Evolutionary conservation across 495 filamentous ascomycete genomes (phyloP), one percentile per base, ranked within the genome.

Genomic region (Penicillium verhagenii): DNA sequence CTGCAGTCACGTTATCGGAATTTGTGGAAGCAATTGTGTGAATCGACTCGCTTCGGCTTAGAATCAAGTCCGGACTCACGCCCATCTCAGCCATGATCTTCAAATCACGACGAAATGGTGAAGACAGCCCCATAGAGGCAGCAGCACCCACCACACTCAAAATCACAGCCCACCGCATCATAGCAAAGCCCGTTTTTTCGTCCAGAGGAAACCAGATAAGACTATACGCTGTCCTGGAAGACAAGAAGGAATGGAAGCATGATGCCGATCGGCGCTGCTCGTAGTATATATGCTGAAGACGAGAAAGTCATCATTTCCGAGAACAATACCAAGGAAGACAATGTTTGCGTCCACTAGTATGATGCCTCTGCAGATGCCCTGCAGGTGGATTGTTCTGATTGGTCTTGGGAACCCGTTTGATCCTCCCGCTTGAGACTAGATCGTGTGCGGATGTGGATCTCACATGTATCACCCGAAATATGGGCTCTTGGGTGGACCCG

Each of bases 61-160:
- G 28, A n/a, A 68, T 38, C 3, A 29, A n/a, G 28, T 63, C 59
- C 1, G 65, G 65, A 37, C 49, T 47, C 6, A 71, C 51, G 1
- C 66, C 68, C 44, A 66, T 38, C 35, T 62, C 43, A 13, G 64
- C 61, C n/a, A 64, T 49, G 26, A 71, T 58, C 37, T 58, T 59
- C 11, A 71, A n/a, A 26, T 71, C 62, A 8, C 56, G 61, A 8
- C 31, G 50, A 28, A 60, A 53, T 28, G 21, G 19, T 7, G 55
- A 23, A 0, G 47, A 28, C 37, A 64, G 14, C 2, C 55, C 58
- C 51, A 60, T 55, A 0, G 25, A 49, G 4, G 53, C 29, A n/a
- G 50, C 35, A 38, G 47, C 39, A 2, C 57, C 54, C 43, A 62
- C 37, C 51, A 47, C 53, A 14, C 53, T 47, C 31, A 67, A 43